These are phyloP conservation scores for Termitomyces sp. DNA, from an alignment of 768 basidiomycete species.

Conservation along the genomic window DNA sequence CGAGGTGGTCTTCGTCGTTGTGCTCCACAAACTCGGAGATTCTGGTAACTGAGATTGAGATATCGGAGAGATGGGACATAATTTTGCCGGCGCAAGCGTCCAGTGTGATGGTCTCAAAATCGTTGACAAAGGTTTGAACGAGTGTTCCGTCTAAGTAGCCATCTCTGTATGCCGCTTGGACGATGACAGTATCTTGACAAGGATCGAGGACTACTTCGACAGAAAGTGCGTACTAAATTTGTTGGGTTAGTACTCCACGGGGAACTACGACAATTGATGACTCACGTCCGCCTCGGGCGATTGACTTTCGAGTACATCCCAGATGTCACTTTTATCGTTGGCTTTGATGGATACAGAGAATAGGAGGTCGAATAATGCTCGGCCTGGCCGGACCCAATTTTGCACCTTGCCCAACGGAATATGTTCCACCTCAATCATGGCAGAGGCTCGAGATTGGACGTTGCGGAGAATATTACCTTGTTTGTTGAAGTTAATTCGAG, in stretches of 20 bases:
- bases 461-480: conserved; percentile 15
- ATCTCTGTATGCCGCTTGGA: conserved; percentile 26
- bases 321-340: conserved; percentile 15
- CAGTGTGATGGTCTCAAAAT: conserved; percentile 19
- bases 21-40: not conserved
- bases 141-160: conserved; percentile 6
- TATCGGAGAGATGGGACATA: not conserved
- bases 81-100: conserved; percentile 9
- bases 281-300: conserved; percentile 30
- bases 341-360: conserved; percentile 29
- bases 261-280: not conserved
- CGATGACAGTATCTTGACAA: conserved; percentile 15
- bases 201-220: conserved; percentile 27
- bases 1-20: not conserved
- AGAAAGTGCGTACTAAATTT: conserved; percentile 26
- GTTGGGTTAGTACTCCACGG: not conserved
- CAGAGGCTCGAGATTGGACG: conserved; percentile 24
- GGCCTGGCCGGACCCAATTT: conserved; percentile 28
- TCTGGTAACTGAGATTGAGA: not conserved
- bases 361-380: conserved; percentile 25
- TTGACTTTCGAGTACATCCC: conserved; percentile 25
- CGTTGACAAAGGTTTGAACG: conserved; percentile 16
- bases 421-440: conserved; percentile 28
- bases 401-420: conserved; percentile 28
- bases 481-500: conserved; percentile 22